Evolutionary conservation across 202 grass and related monocot genomes (phyloP).

Genomic region (Cymbopogon flexuosus): DNA sequence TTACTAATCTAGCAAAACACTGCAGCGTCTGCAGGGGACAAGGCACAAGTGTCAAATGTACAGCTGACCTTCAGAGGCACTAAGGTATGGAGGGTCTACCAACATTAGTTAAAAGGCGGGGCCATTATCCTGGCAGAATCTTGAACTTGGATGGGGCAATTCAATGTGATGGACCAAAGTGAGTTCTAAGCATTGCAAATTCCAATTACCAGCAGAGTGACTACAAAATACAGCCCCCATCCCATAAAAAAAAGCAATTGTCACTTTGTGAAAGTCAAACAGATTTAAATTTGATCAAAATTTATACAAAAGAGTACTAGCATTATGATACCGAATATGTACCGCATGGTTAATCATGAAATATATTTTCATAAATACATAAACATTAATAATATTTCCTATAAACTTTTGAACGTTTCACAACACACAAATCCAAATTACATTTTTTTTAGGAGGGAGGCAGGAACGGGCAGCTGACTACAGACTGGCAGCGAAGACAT

Average conservation of each 20-base stretch:
- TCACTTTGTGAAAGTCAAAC: neutral
- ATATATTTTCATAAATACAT: neutral
- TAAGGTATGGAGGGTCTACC: neutral
- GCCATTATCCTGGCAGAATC: neutral
- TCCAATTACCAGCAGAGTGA: neutral
- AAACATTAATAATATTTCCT: neutral
- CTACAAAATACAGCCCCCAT: neutral
- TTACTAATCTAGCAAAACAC: constrained; percentile 21
- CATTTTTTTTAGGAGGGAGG: neutral
- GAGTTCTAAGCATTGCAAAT: neutral
- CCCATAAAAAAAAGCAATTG: neutral
- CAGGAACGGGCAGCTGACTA: neutral
- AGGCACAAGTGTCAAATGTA: neutral
- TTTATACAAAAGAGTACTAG: neutral
- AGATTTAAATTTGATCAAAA: neutral
- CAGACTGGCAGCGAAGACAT: neutral
- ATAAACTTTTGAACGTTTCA: neutral
- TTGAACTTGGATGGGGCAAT: neutral
- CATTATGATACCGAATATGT: neutral
- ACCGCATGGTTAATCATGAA: neutral
- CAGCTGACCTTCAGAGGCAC: neutral
- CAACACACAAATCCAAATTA: neutral
- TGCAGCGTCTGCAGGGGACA: neutral
- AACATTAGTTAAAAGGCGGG: neutral
- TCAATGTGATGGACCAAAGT: neutral